Evolutionary conservation across 2,329 filamentous ascomycete species (phyloP).

Genomic region (Pseudopithomyces maydicus): DNA sequence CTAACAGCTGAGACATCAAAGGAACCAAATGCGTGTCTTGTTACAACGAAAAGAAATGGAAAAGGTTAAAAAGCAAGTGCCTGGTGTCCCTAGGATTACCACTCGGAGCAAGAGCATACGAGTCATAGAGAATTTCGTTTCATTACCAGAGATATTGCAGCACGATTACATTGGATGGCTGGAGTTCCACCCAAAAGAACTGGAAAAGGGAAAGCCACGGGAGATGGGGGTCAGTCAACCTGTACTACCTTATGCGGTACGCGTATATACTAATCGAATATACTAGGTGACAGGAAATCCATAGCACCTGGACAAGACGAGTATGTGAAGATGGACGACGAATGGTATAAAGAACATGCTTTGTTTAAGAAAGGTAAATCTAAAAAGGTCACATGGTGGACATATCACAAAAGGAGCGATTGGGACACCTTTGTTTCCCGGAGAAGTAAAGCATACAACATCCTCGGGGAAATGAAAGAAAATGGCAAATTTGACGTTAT

Average conservation of each 20-base stretch:
- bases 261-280: not conserved
- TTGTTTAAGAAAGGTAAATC: not conserved
- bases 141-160: not conserved
- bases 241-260: not conserved
- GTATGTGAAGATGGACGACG: not conserved
- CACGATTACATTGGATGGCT: not conserved
- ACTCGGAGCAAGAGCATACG: not conserved
- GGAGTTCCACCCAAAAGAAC: not conserved
- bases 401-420: not conserved
- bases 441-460: not conserved
- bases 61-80: not conserved
- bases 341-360: not conserved
- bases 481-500: constrained; percentile 4
- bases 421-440: not conserved
- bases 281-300: not conserved
- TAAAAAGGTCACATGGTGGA: not conserved
- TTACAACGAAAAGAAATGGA: not conserved
- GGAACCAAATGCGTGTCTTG: not conserved
- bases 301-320: not conserved
- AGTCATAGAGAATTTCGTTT: not conserved
- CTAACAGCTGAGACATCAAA: not conserved
- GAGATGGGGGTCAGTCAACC: not conserved
- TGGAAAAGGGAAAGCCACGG: not conserved
- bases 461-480: not conserved
- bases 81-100: not conserved